Evolutionary conservation across 2,329 filamentous ascomycete species (phyloP), one percentile per base, ranked within the genome.

Genomic region (Sporothrix brasiliensis): DNA sequence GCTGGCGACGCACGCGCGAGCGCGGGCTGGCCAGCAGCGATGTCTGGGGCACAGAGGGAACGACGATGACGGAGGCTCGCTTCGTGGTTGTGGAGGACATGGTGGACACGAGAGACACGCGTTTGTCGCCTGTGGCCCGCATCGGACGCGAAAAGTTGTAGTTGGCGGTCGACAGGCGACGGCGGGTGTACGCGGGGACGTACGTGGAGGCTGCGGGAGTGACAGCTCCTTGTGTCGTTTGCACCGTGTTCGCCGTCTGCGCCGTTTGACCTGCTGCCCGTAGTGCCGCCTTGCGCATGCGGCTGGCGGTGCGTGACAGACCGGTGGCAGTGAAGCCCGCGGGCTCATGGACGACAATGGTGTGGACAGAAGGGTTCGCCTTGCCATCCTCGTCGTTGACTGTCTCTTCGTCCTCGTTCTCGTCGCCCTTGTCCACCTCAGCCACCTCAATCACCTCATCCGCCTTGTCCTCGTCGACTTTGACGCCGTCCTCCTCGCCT

Each of bases 101-200:
- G 54, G 21, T 44, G 34, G 60, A 63, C 41, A 63, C 13, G 24
- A n/a, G 4, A 6, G 54, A 58, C 7, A 39, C 14, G 27, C 54
- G 67, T 27, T 41, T 68, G 47, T 7, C 65, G 34, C 34, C 34
- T 7, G 34, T 34, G 7, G 56, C 27, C 16, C 39, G 61, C 49
- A 68, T 44, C 0, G 71, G 71, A 27, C 71, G 65, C 4, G 71
- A 72, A 19, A 72, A 72, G 27, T 72, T 72, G 71, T 68, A 65
- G 63, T 44, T 53, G 16, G 34, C 13, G 9, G 58, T 19, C 2
- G 52, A 34, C 39, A 41, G 61, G 44, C 70, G 39, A 13, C 68
- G 61, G 19, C 34, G 58, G 2, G 41, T 44, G n/a, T 30, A 49
- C 2, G 66, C 56, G 19, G 67, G 34, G 14, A 66, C 30, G 56